A percentile compares a stretch with the other conserved stretches of the same genome.
phyloP scores from a whole-genome alignment of 306 rosid genomes.

The Vigna angularis region DNA sequence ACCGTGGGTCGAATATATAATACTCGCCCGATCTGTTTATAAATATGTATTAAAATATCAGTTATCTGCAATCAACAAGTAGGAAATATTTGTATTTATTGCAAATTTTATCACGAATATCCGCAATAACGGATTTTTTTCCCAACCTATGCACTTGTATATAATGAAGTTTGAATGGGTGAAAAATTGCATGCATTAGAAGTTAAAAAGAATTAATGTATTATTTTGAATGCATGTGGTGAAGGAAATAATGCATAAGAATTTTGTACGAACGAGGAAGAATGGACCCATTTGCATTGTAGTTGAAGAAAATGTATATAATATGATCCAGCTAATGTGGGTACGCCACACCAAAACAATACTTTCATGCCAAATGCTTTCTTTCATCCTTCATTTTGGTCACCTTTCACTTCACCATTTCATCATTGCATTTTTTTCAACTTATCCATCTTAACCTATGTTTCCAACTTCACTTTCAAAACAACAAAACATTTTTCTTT shows the following conservation, averaged over 20 bases:
- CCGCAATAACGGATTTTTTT: too few species aligned
- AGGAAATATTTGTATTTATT: too few species aligned
- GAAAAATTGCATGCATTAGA: neutral
- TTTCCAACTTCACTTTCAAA: too few species aligned
- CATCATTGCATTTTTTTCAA: neutral
- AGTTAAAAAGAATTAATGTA: neutral
- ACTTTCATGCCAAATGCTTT: neutral
- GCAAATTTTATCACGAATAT: too few species aligned
- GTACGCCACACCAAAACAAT: neutral
- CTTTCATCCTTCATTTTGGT: neutral
- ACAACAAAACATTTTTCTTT: too few species aligned
- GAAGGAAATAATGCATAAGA: neutral
- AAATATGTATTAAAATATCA: accelerated
- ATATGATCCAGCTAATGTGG: constrained; percentile 12
- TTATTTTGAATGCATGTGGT: neutral
- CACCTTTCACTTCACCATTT: neutral
- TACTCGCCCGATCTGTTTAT: too few species aligned
- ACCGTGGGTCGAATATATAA: too few species aligned
- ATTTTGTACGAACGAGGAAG: neutral
- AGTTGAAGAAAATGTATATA: neutral
- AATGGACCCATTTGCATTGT: constrained; percentile 13
- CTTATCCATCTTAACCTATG: neutral
- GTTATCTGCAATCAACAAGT: accelerated
- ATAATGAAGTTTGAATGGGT: neutral
- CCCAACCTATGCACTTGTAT: neutral